These are phyloP conservation scores for Aegilops umbellulata DNA, from an alignment of 176 grass and related monocot genomes.

Conservation along the genomic window DNA sequence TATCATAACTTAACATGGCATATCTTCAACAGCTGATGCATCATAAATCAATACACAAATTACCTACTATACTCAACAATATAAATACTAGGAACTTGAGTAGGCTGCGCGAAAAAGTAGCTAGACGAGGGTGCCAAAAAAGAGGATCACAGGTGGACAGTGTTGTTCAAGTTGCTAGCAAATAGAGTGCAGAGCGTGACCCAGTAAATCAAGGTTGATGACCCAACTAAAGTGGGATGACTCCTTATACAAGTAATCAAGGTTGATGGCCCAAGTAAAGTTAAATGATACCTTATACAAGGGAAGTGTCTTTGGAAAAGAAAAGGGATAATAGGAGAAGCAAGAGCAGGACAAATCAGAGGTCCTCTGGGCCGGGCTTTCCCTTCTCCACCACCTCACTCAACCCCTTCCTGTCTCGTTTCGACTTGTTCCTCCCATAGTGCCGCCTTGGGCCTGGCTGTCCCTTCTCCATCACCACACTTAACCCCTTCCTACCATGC, in stretches of 20 bases:
- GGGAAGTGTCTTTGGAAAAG: not conserved
- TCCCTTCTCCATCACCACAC: not conserved
- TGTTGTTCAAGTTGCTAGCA: not conserved
- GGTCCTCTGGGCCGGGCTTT: not conserved
- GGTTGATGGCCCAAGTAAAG: not conserved
- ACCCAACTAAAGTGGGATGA: not conserved
- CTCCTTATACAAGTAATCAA: not conserved
- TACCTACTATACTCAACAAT: not conserved
- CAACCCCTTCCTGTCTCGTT: not conserved
- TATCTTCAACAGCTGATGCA: not conserved
- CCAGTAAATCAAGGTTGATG: not conserved
- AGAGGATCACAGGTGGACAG: not conserved
- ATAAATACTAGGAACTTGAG: not conserved
- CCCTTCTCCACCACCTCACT: constrained; percentile 1
- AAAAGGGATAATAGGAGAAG: not conserved
- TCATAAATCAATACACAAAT: not conserved
- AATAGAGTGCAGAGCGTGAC: not conserved
- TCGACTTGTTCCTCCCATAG: not conserved
- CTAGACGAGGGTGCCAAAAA: not conserved
- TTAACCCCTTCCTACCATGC: not conserved
- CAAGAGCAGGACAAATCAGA: not conserved
- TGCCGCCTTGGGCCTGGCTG: not conserved
- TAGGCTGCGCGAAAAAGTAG: not conserved
- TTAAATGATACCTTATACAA: not conserved
- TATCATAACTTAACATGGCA: not conserved